Percentiles rank a stretch among this genome's conserved stretches.
These are phyloP conservation scores for Teunomyces atbi DNA, from an alignment of 805 yeast genomes.

Conservation along the genomic window DNA sequence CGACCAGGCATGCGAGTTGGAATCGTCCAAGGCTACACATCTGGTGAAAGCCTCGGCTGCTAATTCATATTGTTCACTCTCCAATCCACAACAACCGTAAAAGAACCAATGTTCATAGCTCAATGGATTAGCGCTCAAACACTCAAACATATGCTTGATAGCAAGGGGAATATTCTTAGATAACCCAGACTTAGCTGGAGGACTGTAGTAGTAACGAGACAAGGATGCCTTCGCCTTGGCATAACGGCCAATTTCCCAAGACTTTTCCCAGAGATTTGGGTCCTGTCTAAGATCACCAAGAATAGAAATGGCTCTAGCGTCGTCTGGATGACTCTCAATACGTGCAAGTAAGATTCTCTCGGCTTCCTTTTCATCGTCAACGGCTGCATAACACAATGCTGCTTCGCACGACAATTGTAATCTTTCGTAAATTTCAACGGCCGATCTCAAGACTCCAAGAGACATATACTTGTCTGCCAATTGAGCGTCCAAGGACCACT, in stretches of 20 bases:
- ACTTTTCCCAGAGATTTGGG: constrained; percentile 72
- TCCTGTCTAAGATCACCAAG: constrained; percentile 83
- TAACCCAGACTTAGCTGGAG: constrained; percentile 55
- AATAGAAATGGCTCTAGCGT: constrained; percentile 80
- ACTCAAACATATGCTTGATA: constrained; percentile 68
- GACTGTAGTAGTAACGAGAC: constrained; percentile 67
- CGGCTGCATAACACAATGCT: constrained; percentile 87
- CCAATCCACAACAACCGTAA: constrained; percentile 88
- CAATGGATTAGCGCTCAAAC: constrained; percentile 70
- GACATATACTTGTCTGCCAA: constrained; percentile 87
- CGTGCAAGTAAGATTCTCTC: constrained; percentile 54
- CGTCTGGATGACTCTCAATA: constrained; percentile 57
- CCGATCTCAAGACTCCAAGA: constrained; percentile 80
- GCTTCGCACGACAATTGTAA: constrained; percentile 74
- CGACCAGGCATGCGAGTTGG: constrained; percentile 84
- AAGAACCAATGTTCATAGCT: constrained; percentile 84
- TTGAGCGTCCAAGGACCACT: constrained; percentile 78
- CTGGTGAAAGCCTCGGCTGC: constrained; percentile 93
- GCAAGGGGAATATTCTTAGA: constrained; percentile 52
- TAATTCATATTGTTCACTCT: constrained; percentile 61
- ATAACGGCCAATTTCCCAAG: constrained; percentile 85
- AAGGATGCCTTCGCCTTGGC: constrained; percentile 84
- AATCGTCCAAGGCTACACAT: constrained; percentile 82
- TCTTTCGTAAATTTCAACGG: constrained; percentile 84
- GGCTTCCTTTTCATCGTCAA: constrained; percentile 71